These are phyloP conservation scores for Lecanicillium sp. DNA, from an alignment of 2,329 filamentous ascomycete species.

Conservation along the genomic window DNA sequence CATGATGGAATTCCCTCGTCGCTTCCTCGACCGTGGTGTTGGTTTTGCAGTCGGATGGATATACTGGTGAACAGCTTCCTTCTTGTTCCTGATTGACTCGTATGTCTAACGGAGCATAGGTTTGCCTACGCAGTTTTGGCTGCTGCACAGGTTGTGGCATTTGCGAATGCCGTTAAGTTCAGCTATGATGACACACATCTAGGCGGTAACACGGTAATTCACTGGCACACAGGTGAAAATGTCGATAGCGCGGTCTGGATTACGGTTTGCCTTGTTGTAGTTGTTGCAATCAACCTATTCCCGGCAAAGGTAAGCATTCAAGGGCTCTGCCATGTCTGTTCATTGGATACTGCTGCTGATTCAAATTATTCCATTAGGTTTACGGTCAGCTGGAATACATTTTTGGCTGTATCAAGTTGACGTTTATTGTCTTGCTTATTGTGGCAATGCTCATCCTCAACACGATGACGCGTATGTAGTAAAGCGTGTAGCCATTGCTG, in stretches of 20 bases:
- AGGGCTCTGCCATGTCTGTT: conserved; percentile 11
- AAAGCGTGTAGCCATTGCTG: not conserved
- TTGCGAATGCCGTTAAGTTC: conserved; percentile 26
- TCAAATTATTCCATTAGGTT: conserved; percentile 10
- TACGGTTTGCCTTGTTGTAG: conserved; percentile 25
- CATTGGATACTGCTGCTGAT: not conserved
- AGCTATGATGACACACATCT: conserved; percentile 21
- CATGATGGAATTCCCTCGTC: conserved; percentile 29
- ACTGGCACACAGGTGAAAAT: conserved; percentile 23
- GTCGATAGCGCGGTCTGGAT: conserved; percentile 30
- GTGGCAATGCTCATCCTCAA: conserved; percentile 29
- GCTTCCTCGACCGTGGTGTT: conserved; percentile 27
- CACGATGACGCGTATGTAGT: conserved; percentile 24
- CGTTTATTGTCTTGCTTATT: conserved; percentile 26
- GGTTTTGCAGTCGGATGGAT: conserved; percentile 31
- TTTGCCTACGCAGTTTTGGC: conserved; percentile 28
- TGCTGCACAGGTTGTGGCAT: conserved; percentile 27
- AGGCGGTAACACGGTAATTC: conserved; percentile 20
- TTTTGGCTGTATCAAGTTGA: conserved; percentile 28
- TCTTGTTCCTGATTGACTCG: not conserved
- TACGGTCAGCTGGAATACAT: conserved; percentile 30
- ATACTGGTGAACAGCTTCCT: conserved; percentile 21
- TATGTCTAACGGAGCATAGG: conserved; percentile 14
- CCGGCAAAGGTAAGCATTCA: conserved; percentile 27
- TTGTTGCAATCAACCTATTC: conserved; percentile 25